These are phyloP conservation scores for Arthrobotrys conoides DNA, from an alignment of 2,329 filamentous ascomycete genomes.

Conservation along the genomic window DNA sequence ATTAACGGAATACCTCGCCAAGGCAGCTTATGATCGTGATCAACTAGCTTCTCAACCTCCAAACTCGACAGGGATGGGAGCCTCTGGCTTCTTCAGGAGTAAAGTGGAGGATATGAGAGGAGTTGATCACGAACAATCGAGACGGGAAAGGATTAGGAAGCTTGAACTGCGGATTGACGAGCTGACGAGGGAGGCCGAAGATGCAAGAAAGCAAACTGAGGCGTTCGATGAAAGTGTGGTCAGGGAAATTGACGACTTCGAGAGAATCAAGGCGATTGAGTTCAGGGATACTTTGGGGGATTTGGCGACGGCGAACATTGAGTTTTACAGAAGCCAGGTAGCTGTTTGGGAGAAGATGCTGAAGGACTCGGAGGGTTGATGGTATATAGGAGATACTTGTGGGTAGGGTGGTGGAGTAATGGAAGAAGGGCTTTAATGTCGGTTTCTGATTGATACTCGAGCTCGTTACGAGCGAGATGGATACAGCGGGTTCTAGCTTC, in stretches of 20 bases:
- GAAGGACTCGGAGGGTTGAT: slow-evolving; percentile 81
- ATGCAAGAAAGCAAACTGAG: slow-evolving; percentile 86
- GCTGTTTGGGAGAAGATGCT: slow-evolving; percentile 91
- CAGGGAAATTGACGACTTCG: slow-evolving; percentile 92
- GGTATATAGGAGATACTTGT: neutral
- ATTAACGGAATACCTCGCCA: slow-evolving; percentile 93
- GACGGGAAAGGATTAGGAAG: slow-evolving; percentile 87
- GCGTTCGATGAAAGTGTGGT: slow-evolving; percentile 97
- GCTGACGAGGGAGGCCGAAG: slow-evolving; percentile 88
- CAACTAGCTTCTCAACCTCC: slow-evolving; percentile 72
- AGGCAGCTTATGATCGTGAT: slow-evolving; percentile 89
- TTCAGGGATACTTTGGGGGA: slow-evolving; percentile 88
- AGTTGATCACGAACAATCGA: slow-evolving; percentile 93
- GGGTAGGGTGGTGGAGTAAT: neutral
- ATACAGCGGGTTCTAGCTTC: neutral
- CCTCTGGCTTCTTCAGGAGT: slow-evolving; percentile 87
- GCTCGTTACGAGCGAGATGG: neutral
- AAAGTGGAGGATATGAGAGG: slow-evolving; percentile 98
- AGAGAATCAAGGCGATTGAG: slow-evolving; percentile 94
- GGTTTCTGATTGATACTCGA: neutral
- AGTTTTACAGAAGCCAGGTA: slow-evolving; percentile 84
- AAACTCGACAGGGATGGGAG: slow-evolving; percentile 71
- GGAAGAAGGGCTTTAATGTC: neutral
- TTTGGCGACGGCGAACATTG: slow-evolving; percentile 85
- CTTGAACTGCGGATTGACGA: slow-evolving; percentile 94